Conservation (phyloP, 129 eudicot genomes). For the Tagetes patula region DNA sequence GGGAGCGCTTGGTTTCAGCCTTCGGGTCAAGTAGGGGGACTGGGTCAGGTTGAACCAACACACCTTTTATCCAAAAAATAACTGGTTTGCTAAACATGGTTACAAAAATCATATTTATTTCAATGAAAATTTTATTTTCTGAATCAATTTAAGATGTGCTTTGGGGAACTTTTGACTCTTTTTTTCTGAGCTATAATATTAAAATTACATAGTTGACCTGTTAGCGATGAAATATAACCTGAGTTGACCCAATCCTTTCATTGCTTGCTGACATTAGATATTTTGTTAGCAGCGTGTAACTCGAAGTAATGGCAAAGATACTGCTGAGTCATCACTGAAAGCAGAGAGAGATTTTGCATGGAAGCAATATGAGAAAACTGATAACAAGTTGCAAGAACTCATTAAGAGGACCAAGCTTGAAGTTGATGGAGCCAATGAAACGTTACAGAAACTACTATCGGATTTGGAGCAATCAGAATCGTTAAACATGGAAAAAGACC, state of each 20-base stretch:
- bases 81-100: neutral
- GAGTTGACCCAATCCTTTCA: conserved; percentile 1
- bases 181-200: neutral
- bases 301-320: conserved; percentile 24
- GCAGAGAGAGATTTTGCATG: conserved; percentile 68
- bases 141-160: neutral
- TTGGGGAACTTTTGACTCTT: neutral
- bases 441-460: conserved; percentile 33
- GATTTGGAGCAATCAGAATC: conserved; percentile 51
- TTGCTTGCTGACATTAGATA: conserved; percentile 19
- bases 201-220: neutral
- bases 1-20: neutral
- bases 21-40: neutral
- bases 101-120: neutral
- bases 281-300: conserved; percentile 29
- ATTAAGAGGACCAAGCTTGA: conserved; percentile 41
- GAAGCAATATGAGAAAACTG: conserved; percentile 58
- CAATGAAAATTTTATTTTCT: neutral
- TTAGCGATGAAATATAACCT: neutral
- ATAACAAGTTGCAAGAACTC: conserved; percentile 39
- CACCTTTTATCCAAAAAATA: neutral
- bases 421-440: conserved; percentile 49
- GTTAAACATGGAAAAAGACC: conserved; percentile 42
- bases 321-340: conserved; percentile 46
- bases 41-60: neutral